Evolutionary conservation across 2,329 filamentous ascomycete genomes (phyloP).

Genomic region (Xylariales sp.): DNA sequence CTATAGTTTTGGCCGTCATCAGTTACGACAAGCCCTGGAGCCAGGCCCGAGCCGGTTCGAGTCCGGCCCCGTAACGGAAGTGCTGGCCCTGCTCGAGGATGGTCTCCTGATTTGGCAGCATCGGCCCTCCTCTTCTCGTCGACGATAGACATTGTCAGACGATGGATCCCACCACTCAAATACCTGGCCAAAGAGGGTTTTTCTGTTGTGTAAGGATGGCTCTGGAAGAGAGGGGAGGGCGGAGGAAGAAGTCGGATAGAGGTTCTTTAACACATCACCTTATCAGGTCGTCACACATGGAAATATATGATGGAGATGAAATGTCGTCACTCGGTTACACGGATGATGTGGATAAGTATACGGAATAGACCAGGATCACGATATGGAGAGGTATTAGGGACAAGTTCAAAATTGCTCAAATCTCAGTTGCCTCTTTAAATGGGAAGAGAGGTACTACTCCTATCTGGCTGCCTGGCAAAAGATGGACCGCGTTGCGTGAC

Average conservation of each 20-base stretch:
- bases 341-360: constrained; percentile 14
- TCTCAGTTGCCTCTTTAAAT: constrained; percentile 14
- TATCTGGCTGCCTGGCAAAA: constrained; percentile 27
- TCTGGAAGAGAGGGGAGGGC: background rate
- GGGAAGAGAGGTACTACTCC: background rate
- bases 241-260: constrained; percentile 4
- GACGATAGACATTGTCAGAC: constrained; percentile 25
- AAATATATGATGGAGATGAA: background rate
- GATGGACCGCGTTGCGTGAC: constrained; percentile 4
- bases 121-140: constrained; percentile 25
- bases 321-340: constrained; percentile 24
- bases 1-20: constrained; percentile 51
- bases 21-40: constrained; percentile 51
- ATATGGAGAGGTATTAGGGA: constrained; percentile 4
- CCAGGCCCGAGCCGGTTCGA: constrained; percentile 39
- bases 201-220: background rate
- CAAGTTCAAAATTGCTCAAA: constrained; percentile 1
- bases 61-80: constrained; percentile 4
- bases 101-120: constrained; percentile 5
- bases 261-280: constrained; percentile 6
- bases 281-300: constrained; percentile 7
- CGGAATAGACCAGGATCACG: constrained; percentile 7
- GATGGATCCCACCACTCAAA: background rate
- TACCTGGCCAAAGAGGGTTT: background rate
- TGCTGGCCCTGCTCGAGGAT: constrained; percentile 23